phyloP scores from a whole-genome alignment of 805 yeast species.

The Candida tibetensis region DNA sequence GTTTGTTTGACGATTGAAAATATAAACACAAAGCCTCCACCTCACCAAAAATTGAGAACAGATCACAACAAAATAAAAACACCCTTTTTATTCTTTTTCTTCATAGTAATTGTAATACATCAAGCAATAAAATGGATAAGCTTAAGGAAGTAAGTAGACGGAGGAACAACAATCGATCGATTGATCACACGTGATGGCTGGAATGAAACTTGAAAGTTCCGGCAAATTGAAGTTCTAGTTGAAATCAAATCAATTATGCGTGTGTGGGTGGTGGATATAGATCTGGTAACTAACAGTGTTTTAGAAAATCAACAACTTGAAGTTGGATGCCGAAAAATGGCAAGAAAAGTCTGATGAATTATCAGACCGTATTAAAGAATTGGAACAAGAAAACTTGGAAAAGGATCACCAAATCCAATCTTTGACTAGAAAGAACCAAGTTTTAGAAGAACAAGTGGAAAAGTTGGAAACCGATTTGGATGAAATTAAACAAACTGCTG shows the following conservation, averaged over 20 bases:
- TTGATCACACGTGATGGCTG: constrained; percentile 97
- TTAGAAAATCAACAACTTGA: constrained; percentile 83
- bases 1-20: constrained; percentile 4
- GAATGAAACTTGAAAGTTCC: too few relatives aligned
- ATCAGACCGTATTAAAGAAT: constrained; percentile 72
- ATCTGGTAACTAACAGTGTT: constrained; percentile 6
- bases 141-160: constrained; percentile 57
- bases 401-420: constrained; percentile 95
- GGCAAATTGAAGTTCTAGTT: too few relatives aligned
- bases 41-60: constrained; percentile 7
- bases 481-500: constrained; percentile 82
- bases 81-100: constrained; percentile 4
- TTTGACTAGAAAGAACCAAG: constrained; percentile 86
- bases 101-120: constrained; percentile 1
- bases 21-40: constrained; percentile 1
- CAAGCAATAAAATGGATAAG: constrained; percentile 47
- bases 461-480: constrained; percentile 69
- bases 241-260: too few relatives aligned
- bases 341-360: constrained; percentile 94
- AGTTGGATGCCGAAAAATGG: constrained; percentile 94
- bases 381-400: constrained; percentile 88
- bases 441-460: constrained; percentile 80
- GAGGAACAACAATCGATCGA: constrained; percentile 86
- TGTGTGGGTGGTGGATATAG: too few relatives aligned
- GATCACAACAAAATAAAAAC: constrained; percentile 13